phyloP scores from a whole-genome alignment of 208 protist species.

The Acanthamoeba pearcei region DNA sequence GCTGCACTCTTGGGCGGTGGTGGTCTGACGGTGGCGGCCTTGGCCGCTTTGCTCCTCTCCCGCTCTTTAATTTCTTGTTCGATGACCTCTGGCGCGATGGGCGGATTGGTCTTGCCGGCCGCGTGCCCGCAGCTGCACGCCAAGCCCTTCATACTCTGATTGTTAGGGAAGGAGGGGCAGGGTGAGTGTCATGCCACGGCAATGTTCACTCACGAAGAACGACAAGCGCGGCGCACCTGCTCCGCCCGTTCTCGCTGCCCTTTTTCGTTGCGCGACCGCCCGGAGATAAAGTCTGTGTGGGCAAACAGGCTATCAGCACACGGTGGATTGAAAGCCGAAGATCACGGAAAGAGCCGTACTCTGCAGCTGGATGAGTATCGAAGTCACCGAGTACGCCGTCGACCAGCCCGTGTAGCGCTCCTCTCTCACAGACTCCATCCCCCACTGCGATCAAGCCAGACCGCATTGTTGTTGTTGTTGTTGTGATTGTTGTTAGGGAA shows the following conservation, averaged over 20 bases:
- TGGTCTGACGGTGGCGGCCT: neutral
- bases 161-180: neutral
- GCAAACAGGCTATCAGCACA: neutral
- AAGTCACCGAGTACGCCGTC: conserved; percentile 35
- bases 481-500: too few relatives aligned
- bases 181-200: neutral
- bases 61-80: neutral
- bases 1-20: neutral
- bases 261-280: neutral
- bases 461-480: neutral
- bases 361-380: conserved; percentile 51
- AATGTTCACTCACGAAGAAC: neutral
- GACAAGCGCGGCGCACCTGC: too few relatives aligned
- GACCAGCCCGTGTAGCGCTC: conserved; percentile 41
- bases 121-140: neutral
- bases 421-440: neutral
- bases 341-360: neutral
- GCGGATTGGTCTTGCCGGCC: neutral
- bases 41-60: neutral
- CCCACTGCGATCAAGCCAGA: neutral
- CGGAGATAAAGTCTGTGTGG: neutral
- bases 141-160: neutral
- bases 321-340: neutral
- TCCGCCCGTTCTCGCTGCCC: too few relatives aligned
- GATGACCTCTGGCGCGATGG: conserved; percentile 27